phyloP scores from a whole-genome alignment of 2,329 filamentous ascomycete genomes.

The Didymella sp. region DNA sequence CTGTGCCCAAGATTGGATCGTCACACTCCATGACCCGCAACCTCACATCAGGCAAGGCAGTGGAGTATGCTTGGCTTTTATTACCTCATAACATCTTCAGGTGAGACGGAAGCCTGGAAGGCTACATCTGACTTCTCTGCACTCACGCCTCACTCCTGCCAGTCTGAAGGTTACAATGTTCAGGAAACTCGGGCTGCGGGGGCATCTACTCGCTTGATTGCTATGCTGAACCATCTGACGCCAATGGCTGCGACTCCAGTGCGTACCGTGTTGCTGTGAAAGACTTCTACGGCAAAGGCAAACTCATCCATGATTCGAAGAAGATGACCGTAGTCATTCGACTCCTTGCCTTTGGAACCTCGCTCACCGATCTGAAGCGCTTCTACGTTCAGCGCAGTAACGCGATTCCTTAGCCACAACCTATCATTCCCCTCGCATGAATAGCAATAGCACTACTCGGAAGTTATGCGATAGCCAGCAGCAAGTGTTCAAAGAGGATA shows the following conservation, averaged over 20 bases:
- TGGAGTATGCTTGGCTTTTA: slow-evolving; percentile 16
- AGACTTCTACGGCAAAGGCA: slow-evolving; percentile 66
- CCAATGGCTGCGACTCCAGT: slow-evolving; percentile 69
- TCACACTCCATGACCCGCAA: slow-evolving; percentile 18
- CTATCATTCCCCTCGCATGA: slow-evolving; percentile 54
- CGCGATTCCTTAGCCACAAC: slow-evolving; percentile 55
- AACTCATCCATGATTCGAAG: slow-evolving; percentile 53
- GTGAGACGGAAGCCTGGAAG: slow-evolving; percentile 70
- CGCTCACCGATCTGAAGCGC: slow-evolving; percentile 55
- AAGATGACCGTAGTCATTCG: slow-evolving; percentile 59
- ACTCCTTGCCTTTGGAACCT: slow-evolving; percentile 53
- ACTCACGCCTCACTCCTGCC: slow-evolving; percentile 70
- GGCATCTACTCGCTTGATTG: slow-evolving; percentile 61
- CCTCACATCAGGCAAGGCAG: slow-evolving; percentile 25
- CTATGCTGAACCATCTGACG: slow-evolving; percentile 70
- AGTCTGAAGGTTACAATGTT: slow-evolving; percentile 56
- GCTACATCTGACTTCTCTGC: slow-evolving; percentile 70
- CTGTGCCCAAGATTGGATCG: neutral
- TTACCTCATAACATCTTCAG: slow-evolving; percentile 9
- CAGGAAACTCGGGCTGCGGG: slow-evolving; percentile 56
- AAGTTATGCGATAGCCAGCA: slow-evolving; percentile 43
- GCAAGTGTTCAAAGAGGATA: slow-evolving; percentile 36
- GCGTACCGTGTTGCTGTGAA: slow-evolving; percentile 68
- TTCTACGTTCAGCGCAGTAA: slow-evolving; percentile 59
- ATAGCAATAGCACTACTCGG: slow-evolving; percentile 42